Evolutionary conservation across 2,329 filamentous ascomycete genomes (phyloP), one percentile per base, ranked within the genome.

Genomic region (Colletotrichum sp.): DNA sequence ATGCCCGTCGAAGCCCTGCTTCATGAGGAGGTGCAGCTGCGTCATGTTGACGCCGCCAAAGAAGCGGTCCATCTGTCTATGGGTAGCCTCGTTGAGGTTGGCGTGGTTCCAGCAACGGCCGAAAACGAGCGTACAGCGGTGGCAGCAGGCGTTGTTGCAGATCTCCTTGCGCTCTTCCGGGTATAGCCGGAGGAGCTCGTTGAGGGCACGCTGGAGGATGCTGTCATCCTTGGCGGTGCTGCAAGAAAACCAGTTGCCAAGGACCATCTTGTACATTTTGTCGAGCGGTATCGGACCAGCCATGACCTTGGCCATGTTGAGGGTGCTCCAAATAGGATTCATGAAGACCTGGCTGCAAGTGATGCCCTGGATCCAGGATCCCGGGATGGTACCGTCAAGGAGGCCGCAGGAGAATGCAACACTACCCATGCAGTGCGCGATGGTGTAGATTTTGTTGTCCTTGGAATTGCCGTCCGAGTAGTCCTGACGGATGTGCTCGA

Each of bases 31-130:
- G 44, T 87, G 81, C 66, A 93, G 85, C 76, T 90, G 83, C 2
- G 86, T 87, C 90, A 93, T 93, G 81, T 90, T 91, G 69, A 92
- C 89, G 70, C 92, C 92, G 78, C 90, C 90, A 72, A 94, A 90
- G 83, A 93, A 91, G 36, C 89, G 87, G 81, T 91, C 88, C 63
- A 93, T 89, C 80, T 92, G 89, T 1, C 88, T 84, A 82, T 94
- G 92, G 3, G 92, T 94, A 5, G 89, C 91, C 83, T 91, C 90
- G 83, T 93, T 93, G 34, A 94, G 87, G 81, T 94, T 93, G 5
- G 79, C 81, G 82, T 94, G 92, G 80, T 89, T 92, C 92, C 92
- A 94, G 83, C 88, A 90, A 77, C 90, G 88, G 44, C 92, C 92
- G 78, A 93, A 94, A 16, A 91, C 88, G 28, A 94, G 84, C 7